Conservation (phyloP, 257 asterid genomes). For the Anisodus acutangulus region DNA sequence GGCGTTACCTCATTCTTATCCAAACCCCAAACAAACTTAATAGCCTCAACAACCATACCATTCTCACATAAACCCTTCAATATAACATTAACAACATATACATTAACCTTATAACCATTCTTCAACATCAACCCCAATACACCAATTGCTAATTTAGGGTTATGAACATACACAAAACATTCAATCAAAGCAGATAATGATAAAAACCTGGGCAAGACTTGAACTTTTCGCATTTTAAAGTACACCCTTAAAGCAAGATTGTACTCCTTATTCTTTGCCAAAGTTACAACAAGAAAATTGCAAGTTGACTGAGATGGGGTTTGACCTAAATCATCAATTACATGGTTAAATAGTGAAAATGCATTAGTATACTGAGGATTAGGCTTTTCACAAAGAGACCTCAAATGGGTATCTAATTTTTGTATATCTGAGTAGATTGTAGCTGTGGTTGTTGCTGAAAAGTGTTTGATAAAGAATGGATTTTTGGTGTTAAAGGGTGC, state of each 20-base stretch:
- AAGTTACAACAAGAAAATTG: slow-evolving; percentile 54
- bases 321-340: slow-evolving; percentile 43
- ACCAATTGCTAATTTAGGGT: slow-evolving; percentile 51
- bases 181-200: slow-evolving; percentile 57
- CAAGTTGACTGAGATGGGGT: slow-evolving; percentile 48
- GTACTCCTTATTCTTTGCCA: slow-evolving; percentile 63
- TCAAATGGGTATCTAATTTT: slow-evolving; percentile 49
- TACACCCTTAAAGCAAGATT: slow-evolving; percentile 48
- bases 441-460: background rate
- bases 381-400: slow-evolving; percentile 47
- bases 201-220: slow-evolving; percentile 47
- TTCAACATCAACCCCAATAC: slow-evolving; percentile 62
- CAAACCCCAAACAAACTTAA: slow-evolving; percentile 51
- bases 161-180: slow-evolving; percentile 51
- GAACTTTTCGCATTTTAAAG: slow-evolving; percentile 44
- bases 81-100: slow-evolving; percentile 54
- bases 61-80: slow-evolving; percentile 61
- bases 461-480: background rate
- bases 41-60: slow-evolving; percentile 53
- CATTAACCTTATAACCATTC: slow-evolving; percentile 49
- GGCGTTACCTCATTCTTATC: slow-evolving; percentile 42
- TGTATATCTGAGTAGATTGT: background rate
- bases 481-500: background rate
- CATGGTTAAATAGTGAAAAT: slow-evolving; percentile 44
- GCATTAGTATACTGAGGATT: slow-evolving; percentile 43